Evolutionary conservation across 2,329 filamentous ascomycete genomes (phyloP).

Genomic region (Berkeleyomyces rouxiae): DNA sequence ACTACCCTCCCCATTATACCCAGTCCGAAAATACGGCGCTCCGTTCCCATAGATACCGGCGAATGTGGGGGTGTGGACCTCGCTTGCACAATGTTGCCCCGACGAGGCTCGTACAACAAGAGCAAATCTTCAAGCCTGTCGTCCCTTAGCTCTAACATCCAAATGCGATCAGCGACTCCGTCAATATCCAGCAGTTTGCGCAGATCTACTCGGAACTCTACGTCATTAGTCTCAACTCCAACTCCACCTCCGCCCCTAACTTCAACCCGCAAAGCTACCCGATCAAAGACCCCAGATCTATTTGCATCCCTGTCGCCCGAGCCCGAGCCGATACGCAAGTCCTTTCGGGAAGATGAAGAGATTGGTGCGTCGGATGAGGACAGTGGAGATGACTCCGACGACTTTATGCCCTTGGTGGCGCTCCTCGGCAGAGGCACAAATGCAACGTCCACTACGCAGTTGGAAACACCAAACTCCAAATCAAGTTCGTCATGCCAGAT

Average conservation of each 20-base stretch:
- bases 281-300: not conserved
- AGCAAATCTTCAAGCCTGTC: not conserved
- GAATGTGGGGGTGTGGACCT: not conserved
- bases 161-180: not conserved
- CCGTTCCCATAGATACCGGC: not conserved
- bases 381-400: constrained; percentile 41
- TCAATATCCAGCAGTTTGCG: not conserved
- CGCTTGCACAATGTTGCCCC: not conserved
- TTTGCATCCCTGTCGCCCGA: constrained; percentile 4
- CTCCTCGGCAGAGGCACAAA: not conserved
- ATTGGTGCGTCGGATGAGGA: constrained; percentile 60
- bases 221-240: not conserved
- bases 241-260: not conserved
- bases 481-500: not conserved
- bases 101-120: not conserved
- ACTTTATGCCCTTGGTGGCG: constrained; percentile 29
- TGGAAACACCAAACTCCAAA: not conserved
- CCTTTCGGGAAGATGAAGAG: constrained; percentile 33
- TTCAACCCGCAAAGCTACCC: not conserved
- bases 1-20: constrained; percentile 7
- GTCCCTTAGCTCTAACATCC: not conserved
- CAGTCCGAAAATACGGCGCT: constrained; percentile 1
- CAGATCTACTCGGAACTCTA: not conserved
- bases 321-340: constrained; percentile 12
- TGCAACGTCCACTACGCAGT: not conserved